phyloP scores from a whole-genome alignment of 2,329 filamentous ascomycete genomes.

The Talaromyces amestolkiae region DNA sequence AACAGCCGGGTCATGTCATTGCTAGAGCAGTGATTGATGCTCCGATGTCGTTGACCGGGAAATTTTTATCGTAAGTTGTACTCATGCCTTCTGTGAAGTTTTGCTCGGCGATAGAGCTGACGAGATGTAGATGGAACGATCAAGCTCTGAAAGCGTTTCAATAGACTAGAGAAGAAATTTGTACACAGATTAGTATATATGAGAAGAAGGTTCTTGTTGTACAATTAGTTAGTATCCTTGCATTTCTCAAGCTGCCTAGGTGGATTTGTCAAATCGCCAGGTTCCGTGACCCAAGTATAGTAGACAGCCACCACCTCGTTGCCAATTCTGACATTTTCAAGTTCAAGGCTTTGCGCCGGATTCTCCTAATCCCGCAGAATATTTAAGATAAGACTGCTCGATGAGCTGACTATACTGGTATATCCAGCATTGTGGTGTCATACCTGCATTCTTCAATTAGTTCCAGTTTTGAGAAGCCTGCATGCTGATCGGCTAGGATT shows the following conservation, averaged over 20 bases:
- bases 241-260: too few relatives aligned
- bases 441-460: too few relatives aligned
- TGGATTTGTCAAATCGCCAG: background rate
- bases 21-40: slow-evolving; percentile 70
- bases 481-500: too few relatives aligned
- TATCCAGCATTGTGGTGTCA: too few relatives aligned
- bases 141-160: slow-evolving; percentile 45
- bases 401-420: too few relatives aligned
- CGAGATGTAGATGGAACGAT: slow-evolving; percentile 44
- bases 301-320: background rate
- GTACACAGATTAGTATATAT: background rate
- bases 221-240: too few relatives aligned
- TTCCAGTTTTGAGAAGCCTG: too few relatives aligned
- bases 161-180: background rate
- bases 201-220: background rate
- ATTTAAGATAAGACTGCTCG: background rate
- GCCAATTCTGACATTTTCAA: background rate
- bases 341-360: background rate
- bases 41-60: slow-evolving; percentile 68
- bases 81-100: too few relatives aligned
- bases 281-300: background rate
- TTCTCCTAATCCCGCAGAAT: background rate
- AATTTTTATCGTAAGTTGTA: slow-evolving; percentile 55
- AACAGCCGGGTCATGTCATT: slow-evolving; percentile 83
- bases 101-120: slow-evolving; percentile 22